These are phyloP conservation scores for Magnusiomyces ingens DNA, from an alignment of 1,139 yeast species.

Conservation along the genomic window DNA sequence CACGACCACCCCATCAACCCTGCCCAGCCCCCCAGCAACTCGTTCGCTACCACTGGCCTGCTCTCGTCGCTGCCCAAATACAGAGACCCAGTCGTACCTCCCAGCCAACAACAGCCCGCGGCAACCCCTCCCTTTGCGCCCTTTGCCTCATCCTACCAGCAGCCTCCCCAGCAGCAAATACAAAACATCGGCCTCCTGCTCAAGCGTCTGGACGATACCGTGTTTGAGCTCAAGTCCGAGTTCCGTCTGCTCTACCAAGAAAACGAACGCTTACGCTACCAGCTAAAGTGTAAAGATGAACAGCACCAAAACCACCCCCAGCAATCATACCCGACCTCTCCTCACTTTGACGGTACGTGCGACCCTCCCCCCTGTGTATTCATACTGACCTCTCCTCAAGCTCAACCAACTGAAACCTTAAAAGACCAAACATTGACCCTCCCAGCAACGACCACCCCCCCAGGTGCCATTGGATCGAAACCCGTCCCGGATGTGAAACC, in stretches of 20 bases:
- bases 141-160: not conserved
- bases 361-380: not conserved
- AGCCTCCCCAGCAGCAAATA: not conserved
- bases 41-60: not conserved
- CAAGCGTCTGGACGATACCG: constrained; percentile 8
- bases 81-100: not conserved
- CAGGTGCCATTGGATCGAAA: not conserved
- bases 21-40: too few relatives aligned
- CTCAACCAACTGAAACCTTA: too few relatives aligned
- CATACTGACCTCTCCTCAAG: too few relatives aligned
- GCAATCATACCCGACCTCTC: not conserved
- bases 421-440: too few relatives aligned
- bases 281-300: not conserved
- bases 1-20: too few relatives aligned
- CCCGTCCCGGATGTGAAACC: not conserved
- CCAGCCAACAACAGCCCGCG: not conserved
- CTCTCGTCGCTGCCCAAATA: not conserved
- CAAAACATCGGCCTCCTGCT: not conserved
- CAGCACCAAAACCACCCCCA: not conserved
- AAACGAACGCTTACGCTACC: constrained; percentile 3
- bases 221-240: constrained; percentile 8
- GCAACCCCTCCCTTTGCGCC: too few relatives aligned
- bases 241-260: constrained; percentile 6
- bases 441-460: not conserved
- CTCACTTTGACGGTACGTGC: not conserved